Conservation (phyloP, 345 rosid species). For the Brassica incana region DNA sequence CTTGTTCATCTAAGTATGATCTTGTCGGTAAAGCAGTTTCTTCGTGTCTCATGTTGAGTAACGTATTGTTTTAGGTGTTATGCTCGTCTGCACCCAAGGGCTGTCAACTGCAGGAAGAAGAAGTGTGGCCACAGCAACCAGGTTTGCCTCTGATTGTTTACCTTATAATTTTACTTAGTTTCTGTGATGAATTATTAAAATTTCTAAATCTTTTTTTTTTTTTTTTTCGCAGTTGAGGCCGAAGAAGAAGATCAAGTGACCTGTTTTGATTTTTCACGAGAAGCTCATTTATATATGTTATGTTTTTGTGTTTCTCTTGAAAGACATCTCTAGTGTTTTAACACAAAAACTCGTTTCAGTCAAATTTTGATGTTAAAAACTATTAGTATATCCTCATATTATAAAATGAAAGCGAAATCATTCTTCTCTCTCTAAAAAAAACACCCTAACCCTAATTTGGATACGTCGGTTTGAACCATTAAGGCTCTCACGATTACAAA, state of each 20-base stretch:
- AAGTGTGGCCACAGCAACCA: slow-evolving; percentile 99
- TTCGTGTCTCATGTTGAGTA: background rate
- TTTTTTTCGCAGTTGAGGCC: slow-evolving; percentile 76
- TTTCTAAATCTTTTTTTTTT: background rate
- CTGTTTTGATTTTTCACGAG: background rate
- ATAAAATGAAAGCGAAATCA: no score
- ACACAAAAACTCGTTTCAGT: slow-evolving; percentile 3
- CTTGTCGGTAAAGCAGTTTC: background rate
- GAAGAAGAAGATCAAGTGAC: slow-evolving; percentile 74
- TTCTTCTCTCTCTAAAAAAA: no score
- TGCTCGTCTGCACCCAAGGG: slow-evolving; percentile 94
- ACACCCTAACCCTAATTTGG: no score
- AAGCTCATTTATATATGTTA: background rate
- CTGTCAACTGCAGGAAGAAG: slow-evolving; percentile 98
- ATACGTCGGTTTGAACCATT: no score
- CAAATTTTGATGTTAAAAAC: background rate
- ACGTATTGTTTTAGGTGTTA: slow-evolving; percentile 54
- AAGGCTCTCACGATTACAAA: no score
- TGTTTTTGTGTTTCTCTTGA: background rate
- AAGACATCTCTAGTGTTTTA: slow-evolving; percentile 1
- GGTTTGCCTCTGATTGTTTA: slow-evolving; percentile 42
- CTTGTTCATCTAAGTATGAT: background rate
- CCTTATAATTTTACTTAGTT: background rate
- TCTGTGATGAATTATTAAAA: background rate
- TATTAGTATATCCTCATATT: background rate